Evolutionary conservation across 2,329 filamentous ascomycete genomes (phyloP).

Genomic region (Penicillium glabrum): DNA sequence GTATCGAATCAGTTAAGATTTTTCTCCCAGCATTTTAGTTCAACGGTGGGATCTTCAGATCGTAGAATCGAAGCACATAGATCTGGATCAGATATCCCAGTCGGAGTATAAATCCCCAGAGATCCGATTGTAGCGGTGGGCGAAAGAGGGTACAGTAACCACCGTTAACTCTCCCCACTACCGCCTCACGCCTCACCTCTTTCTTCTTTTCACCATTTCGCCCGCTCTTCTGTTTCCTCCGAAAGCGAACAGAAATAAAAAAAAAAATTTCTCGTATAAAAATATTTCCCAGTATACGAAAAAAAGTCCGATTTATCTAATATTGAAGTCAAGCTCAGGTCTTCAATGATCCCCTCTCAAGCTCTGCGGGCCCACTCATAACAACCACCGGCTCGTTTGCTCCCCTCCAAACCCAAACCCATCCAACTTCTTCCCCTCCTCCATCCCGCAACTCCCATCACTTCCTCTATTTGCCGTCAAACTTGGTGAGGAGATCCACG

Average conservation of each 20-base stretch:
- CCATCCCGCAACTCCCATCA: neutral
- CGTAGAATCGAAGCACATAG: neutral
- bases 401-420: constrained; percentile 13
- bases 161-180: constrained; percentile 14
- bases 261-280: neutral
- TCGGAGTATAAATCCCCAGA: neutral
- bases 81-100: neutral
- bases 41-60: neutral
- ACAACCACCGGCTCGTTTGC: constrained; percentile 20
- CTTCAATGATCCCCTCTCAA: constrained; percentile 22
- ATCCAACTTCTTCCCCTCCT: constrained; percentile 2
- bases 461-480: constrained; percentile 1
- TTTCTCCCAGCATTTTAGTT: neutral
- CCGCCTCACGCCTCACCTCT: constrained; percentile 17
- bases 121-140: neutral
- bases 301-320: neutral
- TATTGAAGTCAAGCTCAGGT: neutral
- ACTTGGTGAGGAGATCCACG: constrained; percentile 10
- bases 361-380: constrained; percentile 26
- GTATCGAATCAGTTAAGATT: neutral
- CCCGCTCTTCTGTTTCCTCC: neutral
- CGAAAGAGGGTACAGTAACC: neutral
- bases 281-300: neutral
- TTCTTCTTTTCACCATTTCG: neutral
- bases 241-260: neutral